Percentiles rank a stretch among this genome's conserved stretches.
Evolutionary conservation across 129 eudicot species (phyloP).

Genomic region (Tagetes patula): DNA sequence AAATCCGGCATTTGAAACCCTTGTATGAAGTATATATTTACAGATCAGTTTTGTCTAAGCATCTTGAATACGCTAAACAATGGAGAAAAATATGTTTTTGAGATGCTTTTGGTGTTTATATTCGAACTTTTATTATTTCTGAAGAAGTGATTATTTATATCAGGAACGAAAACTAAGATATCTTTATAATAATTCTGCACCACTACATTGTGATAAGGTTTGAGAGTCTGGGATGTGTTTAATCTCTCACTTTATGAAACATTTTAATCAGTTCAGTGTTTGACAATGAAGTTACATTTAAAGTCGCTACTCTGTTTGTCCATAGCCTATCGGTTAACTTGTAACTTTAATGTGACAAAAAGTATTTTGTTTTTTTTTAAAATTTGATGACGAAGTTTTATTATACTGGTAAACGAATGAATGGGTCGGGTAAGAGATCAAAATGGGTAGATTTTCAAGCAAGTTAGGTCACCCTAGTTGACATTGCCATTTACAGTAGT

Average conservation of each 20-base stretch:
- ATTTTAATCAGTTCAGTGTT: background rate
- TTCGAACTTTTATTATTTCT: conserved; percentile 1
- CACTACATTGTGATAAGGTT: conserved; percentile 42
- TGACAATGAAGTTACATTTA: conserved; percentile 4
- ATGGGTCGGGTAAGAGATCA: conserved; percentile 2
- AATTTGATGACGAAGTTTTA: background rate
- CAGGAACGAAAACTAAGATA: conserved; percentile 7
- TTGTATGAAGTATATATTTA: background rate
- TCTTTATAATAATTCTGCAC: conserved; percentile 33
- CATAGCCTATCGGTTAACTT: background rate
- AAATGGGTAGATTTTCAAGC: background rate
- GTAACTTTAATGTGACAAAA: too few relatives aligned
- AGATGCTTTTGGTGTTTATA: background rate
- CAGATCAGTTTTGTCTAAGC: background rate
- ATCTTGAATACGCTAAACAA: conserved; percentile 1
- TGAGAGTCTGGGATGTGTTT: conserved; percentile 13
- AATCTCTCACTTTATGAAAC: too few relatives aligned
- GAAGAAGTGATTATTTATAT: conserved; percentile 14
- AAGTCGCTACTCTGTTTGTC: background rate
- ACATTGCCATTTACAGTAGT: background rate
- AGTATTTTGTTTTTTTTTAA: background rate
- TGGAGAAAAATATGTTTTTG: background rate
- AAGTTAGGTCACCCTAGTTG: background rate
- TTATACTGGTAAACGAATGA: background rate
- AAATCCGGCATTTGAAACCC: background rate